Conservation (phyloP, 2,329 filamentous ascomycete genomes). For the Ophiosphaerella herpotricha region DNA sequence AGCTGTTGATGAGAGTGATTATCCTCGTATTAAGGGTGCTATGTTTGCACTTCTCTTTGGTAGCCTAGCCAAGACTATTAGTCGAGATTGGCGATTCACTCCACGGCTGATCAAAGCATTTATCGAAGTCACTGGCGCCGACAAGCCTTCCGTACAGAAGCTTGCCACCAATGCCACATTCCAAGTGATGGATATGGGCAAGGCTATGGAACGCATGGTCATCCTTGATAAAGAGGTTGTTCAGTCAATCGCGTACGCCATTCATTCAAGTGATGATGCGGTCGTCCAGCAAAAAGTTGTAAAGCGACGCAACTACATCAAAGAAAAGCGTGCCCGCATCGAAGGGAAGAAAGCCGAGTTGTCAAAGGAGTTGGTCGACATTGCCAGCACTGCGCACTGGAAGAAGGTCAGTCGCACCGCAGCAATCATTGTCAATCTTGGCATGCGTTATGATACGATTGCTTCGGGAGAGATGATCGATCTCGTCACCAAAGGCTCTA, state of each 20-base stretch:
- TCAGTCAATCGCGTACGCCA: conserved; percentile 61
- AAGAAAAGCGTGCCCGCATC: conserved; percentile 74
- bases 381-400: conserved; percentile 85
- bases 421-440: conserved; percentile 87
- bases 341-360: conserved; percentile 82
- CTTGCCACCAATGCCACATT: conserved; percentile 81
- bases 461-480: conserved; percentile 82
- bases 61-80: conserved; percentile 82
- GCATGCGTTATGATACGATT: conserved; percentile 87
- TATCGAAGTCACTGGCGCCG: conserved; percentile 84
- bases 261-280: conserved; percentile 47
- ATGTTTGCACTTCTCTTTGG: conserved; percentile 91
- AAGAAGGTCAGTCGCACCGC: conserved; percentile 90
- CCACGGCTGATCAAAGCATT: conserved; percentile 88
- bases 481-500: conserved; percentile 78
- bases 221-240: conserved; percentile 75
- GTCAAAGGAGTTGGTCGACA: conserved; percentile 77
- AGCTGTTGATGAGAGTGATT: conserved; percentile 78
- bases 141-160: conserved; percentile 93
- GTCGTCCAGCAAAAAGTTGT: conserved; percentile 66
- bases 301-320: conserved; percentile 73
- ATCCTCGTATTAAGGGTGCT: conserved; percentile 90
- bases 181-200: conserved; percentile 88
- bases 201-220: conserved; percentile 83
- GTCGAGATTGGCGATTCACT: conserved; percentile 92